A percentile compares a stretch with the other conserved stretches of the same genome.
These are phyloP conservation scores for Rhizophagus prolifer DNA, from an alignment of 192 early-diverging fungal species.

Conservation along the genomic window DNA sequence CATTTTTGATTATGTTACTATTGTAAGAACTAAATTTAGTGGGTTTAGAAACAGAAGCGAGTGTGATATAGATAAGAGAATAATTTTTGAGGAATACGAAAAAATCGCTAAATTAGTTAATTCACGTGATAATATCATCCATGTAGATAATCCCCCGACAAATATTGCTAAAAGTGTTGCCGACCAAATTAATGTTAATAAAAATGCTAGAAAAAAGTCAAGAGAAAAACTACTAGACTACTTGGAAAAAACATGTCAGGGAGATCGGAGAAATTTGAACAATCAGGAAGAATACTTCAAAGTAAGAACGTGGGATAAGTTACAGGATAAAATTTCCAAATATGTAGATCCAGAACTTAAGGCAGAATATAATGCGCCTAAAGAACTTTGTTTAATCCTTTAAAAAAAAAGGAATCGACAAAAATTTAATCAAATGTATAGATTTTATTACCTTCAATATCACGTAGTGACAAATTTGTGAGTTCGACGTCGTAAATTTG, in stretches of 20 bases:
- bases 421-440: too few relatives aligned
- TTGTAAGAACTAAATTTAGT: not conserved
- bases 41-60: not conserved
- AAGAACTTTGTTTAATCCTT: too few relatives aligned
- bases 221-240: not conserved
- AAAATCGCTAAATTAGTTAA: not conserved
- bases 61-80: not conserved
- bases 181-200: not conserved
- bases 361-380: too few relatives aligned
- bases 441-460: too few relatives aligned
- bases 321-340: too few relatives aligned
- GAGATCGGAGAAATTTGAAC: too few relatives aligned
- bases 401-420: too few relatives aligned
- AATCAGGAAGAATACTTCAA: too few relatives aligned
- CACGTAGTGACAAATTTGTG: too few relatives aligned
- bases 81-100: not conserved
- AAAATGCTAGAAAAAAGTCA: not conserved
- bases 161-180: not conserved
- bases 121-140: not conserved
- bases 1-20: not conserved
- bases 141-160: constrained; percentile 12
- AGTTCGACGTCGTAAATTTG: too few relatives aligned
- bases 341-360: too few relatives aligned
- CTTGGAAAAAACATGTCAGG: not conserved
- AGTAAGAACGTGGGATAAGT: too few relatives aligned